A percentile compares a stretch with the other conserved stretches of the same genome.
Conservation (phyloP, 2,329 filamentous ascomycete genomes). For the Aureobasidium sp. region DNA sequence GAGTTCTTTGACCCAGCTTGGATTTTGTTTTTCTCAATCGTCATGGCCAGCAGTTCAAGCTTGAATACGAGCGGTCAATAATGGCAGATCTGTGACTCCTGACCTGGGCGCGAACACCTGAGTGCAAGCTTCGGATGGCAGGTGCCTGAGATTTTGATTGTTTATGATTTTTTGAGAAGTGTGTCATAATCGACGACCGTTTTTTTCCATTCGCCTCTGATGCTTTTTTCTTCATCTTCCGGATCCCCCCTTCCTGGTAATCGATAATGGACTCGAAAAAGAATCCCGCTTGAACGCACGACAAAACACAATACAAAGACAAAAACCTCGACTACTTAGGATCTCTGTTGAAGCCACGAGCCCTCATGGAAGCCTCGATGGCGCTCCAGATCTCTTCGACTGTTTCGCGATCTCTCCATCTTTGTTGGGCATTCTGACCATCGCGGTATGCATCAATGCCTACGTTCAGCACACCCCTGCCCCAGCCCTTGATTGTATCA, state of each 20-base stretch:
- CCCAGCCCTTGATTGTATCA: slow-evolving; percentile 73
- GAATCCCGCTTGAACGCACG: slow-evolving; percentile 10
- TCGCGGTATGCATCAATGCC: slow-evolving; percentile 77
- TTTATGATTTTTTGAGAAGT: background rate
- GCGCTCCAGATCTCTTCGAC: slow-evolving; percentile 88
- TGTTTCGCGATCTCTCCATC: slow-evolving; percentile 86
- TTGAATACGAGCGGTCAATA: no score
- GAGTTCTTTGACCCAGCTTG: no score
- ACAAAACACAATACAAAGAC: background rate
- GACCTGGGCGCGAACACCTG: no score
- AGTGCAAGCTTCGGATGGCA: no score
- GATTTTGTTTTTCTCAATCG: no score
- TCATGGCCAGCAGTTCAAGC: no score
- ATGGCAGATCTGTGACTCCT: no score
- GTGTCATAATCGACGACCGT: background rate
- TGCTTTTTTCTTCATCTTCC: background rate
- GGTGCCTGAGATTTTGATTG: background rate
- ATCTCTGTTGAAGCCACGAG: slow-evolving; percentile 38
- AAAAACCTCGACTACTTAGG: background rate
- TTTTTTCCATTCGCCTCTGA: background rate
- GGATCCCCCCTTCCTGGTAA: background rate
- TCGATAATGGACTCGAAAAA: background rate
- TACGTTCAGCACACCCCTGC: slow-evolving; percentile 70
- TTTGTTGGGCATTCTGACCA: slow-evolving; percentile 34
- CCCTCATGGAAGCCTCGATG: slow-evolving; percentile 81